Evolutionary conservation across 2,329 filamentous ascomycete genomes (phyloP).

Genomic region (Ophiocordyceps camponoti-leonardi): DNA sequence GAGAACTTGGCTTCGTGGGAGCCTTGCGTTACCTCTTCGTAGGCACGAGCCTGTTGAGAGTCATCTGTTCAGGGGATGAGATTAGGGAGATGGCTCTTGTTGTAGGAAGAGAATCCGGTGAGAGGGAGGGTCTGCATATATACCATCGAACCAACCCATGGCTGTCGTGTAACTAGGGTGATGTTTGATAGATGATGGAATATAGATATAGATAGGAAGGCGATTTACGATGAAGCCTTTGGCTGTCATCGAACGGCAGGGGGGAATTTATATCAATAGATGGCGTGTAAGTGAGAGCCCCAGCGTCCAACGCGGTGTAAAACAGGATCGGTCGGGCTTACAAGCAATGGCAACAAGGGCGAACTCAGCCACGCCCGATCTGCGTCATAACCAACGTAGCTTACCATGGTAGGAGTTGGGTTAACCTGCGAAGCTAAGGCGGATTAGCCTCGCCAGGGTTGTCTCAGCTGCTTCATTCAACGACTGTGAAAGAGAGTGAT

Average conservation of each 20-base stretch:
- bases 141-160: not conserved
- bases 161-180: not conserved
- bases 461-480: not conserved
- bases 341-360: not conserved
- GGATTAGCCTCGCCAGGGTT: not conserved
- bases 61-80: slow-evolving; percentile 4
- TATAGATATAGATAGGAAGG: not conserved
- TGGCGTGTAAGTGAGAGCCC: no score
- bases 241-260: no score
- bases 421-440: not conserved
- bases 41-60: slow-evolving; percentile 7
- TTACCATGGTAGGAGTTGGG: not conserved
- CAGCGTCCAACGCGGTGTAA: not conserved
- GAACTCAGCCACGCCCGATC: not conserved
- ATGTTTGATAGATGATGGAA: not conserved
- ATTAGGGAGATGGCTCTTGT: not conserved
- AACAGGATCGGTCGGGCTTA: not conserved
- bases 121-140: no score
- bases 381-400: not conserved
- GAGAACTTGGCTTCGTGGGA: slow-evolving; percentile 14
- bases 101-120: not conserved
- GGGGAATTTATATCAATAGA: no score
- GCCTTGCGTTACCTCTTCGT: slow-evolving; percentile 9
- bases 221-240: not conserved
- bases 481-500: no score